A percentile compares a stretch with the other conserved stretches of the same genome.
These are phyloP conservation scores for Chytriomyces confervae DNA, from an alignment of 192 early-diverging fungal species.

Conservation along the genomic window DNA sequence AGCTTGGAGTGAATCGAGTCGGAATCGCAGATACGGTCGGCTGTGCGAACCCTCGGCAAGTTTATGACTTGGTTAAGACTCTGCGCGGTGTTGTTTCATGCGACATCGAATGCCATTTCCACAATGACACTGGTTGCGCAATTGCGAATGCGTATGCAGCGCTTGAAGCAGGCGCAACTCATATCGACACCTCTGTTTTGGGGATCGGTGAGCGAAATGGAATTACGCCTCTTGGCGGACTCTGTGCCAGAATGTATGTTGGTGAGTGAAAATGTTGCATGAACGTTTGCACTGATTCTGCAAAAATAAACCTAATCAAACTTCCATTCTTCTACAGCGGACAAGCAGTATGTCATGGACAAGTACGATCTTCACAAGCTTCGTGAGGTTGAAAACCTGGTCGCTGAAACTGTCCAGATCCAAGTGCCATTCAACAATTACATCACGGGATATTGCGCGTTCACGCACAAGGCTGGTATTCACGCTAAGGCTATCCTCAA, in stretches of 20 bases:
- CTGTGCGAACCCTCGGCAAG: constrained; percentile 97
- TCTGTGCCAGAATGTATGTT: constrained; percentile 95
- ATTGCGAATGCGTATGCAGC: constrained; percentile 98
- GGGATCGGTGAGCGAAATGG: constrained; percentile 99
- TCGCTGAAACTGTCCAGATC: constrained; percentile 92
- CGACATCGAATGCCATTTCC: constrained; percentile 99
- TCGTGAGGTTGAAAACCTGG: constrained; percentile 94
- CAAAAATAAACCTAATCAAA: background rate
- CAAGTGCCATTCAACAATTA: constrained; percentile 99
- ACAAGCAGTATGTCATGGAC: constrained; percentile 87
- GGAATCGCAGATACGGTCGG: constrained; percentile 99
- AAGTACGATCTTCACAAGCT: constrained; percentile 95
- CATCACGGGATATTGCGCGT: constrained; percentile 98
- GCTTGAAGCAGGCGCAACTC: constrained; percentile 95
- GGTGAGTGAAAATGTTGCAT: constrained; percentile 10
- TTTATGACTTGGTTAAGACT: constrained; percentile 96
- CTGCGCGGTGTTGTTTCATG: constrained; percentile 93
- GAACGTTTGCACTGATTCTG: background rate
- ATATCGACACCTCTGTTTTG: constrained; percentile 97
- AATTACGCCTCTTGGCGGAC: constrained; percentile 93
- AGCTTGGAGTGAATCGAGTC: constrained; percentile 96
- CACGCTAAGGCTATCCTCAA: constrained; percentile 99
- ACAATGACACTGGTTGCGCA: constrained; percentile 99
- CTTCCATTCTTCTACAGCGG: constrained; percentile 49
- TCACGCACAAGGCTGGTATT: constrained; percentile 99